Conservation (phyloP, 306 rosid species). For the Acacia crassicarpa region DNA sequence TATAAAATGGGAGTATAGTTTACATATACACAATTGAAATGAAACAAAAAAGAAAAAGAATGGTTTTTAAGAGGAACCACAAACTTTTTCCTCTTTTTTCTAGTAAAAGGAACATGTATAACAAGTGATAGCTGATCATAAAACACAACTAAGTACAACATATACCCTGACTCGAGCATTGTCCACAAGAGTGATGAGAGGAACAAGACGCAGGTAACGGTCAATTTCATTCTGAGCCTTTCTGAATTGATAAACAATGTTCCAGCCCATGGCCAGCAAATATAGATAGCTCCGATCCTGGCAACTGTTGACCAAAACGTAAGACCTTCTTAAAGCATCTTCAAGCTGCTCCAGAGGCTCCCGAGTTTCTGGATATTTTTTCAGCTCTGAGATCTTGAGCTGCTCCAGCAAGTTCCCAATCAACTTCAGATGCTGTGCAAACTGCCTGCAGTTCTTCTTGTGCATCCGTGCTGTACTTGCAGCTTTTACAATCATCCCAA, state of each 20-base stretch:
- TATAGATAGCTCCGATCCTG: conserved; percentile 91
- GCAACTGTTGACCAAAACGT: conserved; percentile 82
- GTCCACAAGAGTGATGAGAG: conserved; percentile 92
- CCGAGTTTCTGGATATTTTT: conserved; percentile 85
- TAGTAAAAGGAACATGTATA: not conserved
- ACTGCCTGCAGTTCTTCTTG: conserved; percentile 91
- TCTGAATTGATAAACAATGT: conserved; percentile 92
- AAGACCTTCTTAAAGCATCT: conserved; percentile 90
- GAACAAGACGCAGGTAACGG: conserved; percentile 81
- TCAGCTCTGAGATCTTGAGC: conserved; percentile 95
- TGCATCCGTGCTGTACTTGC: conserved; percentile 95
- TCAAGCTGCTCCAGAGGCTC: conserved; percentile 98
- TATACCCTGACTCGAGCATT: conserved; percentile 96
- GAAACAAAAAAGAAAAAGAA: not conserved
- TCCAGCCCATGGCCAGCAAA: conserved; percentile 98
- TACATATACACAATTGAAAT: not conserved
- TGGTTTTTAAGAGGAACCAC: not conserved
- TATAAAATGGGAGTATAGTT: not conserved
- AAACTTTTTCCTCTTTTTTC: not conserved
- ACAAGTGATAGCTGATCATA: conserved; percentile 12
- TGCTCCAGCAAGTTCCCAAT: conserved; percentile 92
- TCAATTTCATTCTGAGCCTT: conserved; percentile 98
- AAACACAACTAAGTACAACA: conserved; percentile 19
- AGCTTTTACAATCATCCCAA: conserved; percentile 80
- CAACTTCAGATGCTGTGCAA: conserved; percentile 87